phyloP scores from a whole-genome alignment of 2,329 filamentous ascomycete species.

The Xylariaceae sp. region DNA sequence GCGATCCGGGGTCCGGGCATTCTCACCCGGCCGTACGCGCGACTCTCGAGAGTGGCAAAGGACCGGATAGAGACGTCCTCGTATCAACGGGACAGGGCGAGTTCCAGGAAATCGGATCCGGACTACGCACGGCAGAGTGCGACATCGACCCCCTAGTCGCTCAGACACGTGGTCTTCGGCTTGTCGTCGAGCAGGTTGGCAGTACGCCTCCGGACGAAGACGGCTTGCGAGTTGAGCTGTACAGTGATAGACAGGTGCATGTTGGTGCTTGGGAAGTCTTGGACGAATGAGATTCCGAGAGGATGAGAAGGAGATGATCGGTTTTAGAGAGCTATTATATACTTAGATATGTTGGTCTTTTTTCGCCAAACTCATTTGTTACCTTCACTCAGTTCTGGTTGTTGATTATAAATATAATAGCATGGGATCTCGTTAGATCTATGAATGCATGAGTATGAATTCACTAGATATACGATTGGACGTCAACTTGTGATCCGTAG shows the following conservation, averaged over 20 bases:
- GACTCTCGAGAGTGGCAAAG: slow-evolving; percentile 66
- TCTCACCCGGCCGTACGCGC: slow-evolving; percentile 52
- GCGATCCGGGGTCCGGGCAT: slow-evolving; percentile 26
- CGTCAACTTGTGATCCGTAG: too few relatives aligned
- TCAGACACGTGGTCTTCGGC: slow-evolving; percentile 54
- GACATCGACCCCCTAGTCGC: slow-evolving; percentile 64
- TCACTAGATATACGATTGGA: too few relatives aligned
- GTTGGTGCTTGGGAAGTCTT: slow-evolving; percentile 40
- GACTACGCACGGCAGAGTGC: slow-evolving; percentile 66
- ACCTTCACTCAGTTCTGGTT: too few relatives aligned
- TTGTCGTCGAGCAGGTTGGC: slow-evolving; percentile 78
- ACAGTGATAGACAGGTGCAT: slow-evolving; percentile 45
- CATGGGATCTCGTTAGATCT: too few relatives aligned
- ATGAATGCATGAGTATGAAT: too few relatives aligned
- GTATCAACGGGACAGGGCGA: slow-evolving; percentile 62
- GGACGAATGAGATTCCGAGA: slow-evolving; percentile 1
- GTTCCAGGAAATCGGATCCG: slow-evolving; percentile 59
- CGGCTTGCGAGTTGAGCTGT: slow-evolving; percentile 48
- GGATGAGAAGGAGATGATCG: not conserved
- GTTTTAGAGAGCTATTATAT: not conserved
- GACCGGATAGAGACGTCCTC: slow-evolving; percentile 60
- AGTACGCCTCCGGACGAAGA: slow-evolving; percentile 30
- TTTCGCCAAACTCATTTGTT: too few relatives aligned
- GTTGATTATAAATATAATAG: too few relatives aligned
- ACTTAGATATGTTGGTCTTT: not conserved